Base-by-base conservation (phyloP, 169 alveolate genomes). In the Theileria orientalis region DNA sequence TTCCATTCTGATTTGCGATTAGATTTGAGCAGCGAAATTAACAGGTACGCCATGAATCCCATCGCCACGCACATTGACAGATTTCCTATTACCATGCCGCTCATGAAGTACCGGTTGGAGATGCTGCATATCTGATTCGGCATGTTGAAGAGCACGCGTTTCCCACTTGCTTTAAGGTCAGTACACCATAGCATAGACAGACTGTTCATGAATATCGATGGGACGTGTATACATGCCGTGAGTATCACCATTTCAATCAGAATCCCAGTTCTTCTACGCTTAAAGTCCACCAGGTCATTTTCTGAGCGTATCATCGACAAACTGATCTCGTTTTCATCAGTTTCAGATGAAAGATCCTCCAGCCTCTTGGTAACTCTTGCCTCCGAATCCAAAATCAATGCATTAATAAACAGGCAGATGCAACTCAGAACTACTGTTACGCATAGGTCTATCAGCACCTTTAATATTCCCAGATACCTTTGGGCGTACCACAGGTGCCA, bases 101-200 rank as follows among this genome's bases (percentile, higher is more conserved):
- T 37, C 33, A 11, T 29, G 69, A 78, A 78, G 52, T 66, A 3
- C 1, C 54, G 72, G 37, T 78, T 44, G 30, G 23, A 21, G 42
- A 74, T 33, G 37, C 61, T 77, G 46, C 86, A 78, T 2, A 59
- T 67, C 69, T 78, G 86, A 14, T 78, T 74, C 9, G 86, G 86
- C 61, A 78, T 21, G 49, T 78, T 82, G 75, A 78, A 41, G 25
- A 78, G 66, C 19, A 78, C 76, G 25, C 25, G 25, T 3, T 33
- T 33, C 35, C 57, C 35, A 7, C 72, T 29, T 40, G 67, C 83
- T 25, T 76, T 33, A 14, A 49, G 25, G 19, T 59, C 25, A 6
- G 67, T 32, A 42, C 80, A 78, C 86, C 86, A 78, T 3, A 78
- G 23, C 83, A 78, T 57, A 27, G 86, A 68, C 47, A 78, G 49